Evolutionary conservation across 495 filamentous ascomycete species (phyloP), one percentile per base, ranked within the genome.

Genomic region (Trichoderma gamsii): DNA sequence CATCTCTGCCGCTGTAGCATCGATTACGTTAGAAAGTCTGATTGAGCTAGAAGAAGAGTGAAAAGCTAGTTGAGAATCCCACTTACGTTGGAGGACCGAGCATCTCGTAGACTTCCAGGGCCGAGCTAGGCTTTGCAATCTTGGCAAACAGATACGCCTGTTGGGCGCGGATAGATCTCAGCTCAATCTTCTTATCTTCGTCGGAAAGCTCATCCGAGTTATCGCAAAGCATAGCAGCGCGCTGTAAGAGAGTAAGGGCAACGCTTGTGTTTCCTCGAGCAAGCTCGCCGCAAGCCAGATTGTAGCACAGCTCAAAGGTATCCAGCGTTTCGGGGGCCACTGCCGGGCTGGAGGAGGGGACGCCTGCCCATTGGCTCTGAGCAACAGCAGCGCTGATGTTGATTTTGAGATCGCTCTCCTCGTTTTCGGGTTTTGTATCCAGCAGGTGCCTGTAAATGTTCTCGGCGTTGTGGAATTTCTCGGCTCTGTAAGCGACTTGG

Each of bases 281-380:
- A 73, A 98, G 90, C 74, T 88, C 89, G 56, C 85, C 85, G 75
- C 94, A 98, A 27, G 93, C 96, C 9, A 89, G 88, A 80, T 99
- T 99, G 78, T 93, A 99, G 0, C 92, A 86, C 5, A 90, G 96
- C 78, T 99, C 95, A 72, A 98, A 99, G 4, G 89, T 88, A 73
- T 97, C 92, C 16, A 41, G 61, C 97, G 76, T 72, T 96, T 92
- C 67, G 92, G 91, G 69, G 88, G 83, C 21, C 79, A 81, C 16
- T 69, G 4, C 76, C 76, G n/a, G 73, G 15, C 29, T 71, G 29
- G 35, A n/a, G 8, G 63, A 44, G 43, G 41, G 27, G 3, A 52
- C 16, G 49, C 88, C 89, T 69, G 87, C 83, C 93, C 92, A 97
- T 73, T 93, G 86, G n/a, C 95, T 78, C 78, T 97, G 94, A 16